phyloP scores from a whole-genome alignment of 345 rosid species.

The Syzygium aqueum region DNA sequence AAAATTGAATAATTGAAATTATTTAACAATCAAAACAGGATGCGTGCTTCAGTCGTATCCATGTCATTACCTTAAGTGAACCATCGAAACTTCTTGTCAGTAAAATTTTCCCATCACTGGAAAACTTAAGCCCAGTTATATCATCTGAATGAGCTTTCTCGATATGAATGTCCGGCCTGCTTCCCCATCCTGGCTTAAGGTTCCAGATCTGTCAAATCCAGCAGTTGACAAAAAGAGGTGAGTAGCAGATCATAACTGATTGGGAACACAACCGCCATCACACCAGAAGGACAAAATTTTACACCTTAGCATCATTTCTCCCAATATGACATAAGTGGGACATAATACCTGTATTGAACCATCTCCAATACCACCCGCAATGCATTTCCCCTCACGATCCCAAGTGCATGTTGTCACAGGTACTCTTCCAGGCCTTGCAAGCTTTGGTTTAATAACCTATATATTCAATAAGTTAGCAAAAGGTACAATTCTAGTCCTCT shows the following conservation, averaged over 20 bases:
- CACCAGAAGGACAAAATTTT: neutral
- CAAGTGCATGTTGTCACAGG: conserved; percentile 92
- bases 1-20: neutral
- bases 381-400: conserved; percentile 89
- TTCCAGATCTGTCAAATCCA: conserved; percentile 58
- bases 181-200: conserved; percentile 98
- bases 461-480: neutral
- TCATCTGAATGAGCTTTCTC: conserved; percentile 90
- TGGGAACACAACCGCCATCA: neutral
- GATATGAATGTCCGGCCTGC: conserved; percentile 78
- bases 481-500: neutral
- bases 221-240: neutral
- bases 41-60: neutral
- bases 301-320: neutral
- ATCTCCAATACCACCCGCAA: conserved; percentile 88
- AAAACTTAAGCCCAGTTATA: conserved; percentile 80
- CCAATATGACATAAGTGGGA: neutral
- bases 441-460: conserved; percentile 96
- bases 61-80: conserved; percentile 60
- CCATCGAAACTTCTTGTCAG: conserved; percentile 89
- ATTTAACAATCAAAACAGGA: neutral
- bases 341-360: conserved; percentile 82
- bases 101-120: conserved; percentile 68
- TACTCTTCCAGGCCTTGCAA: conserved; percentile 95
- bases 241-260: neutral